Conservation (phyloP, 1,284 basidiomycete species). For the Omphalotus olearius region DNA sequence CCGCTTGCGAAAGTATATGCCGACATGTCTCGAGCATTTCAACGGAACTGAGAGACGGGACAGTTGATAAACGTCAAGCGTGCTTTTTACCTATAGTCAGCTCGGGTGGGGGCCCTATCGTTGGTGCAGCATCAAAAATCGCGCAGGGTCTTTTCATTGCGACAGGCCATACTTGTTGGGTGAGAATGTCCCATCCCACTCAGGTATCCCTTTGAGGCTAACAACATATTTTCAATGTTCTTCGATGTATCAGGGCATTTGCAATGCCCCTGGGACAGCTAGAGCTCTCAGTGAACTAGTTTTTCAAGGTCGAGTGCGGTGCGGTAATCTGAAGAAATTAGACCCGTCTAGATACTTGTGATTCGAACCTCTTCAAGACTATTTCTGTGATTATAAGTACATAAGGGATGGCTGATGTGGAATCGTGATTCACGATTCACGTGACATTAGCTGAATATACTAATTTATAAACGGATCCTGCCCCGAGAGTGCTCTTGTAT, state of each 20-base stretch:
- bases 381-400: background rate
- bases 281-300: slow-evolving; percentile 55
- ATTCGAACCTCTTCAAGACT: slow-evolving; percentile 1
- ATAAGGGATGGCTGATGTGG: too few species aligned
- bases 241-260: slow-evolving; percentile 49
- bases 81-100: slow-evolving; percentile 62
- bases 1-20: slow-evolving; percentile 50
- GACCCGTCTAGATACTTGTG: slow-evolving; percentile 38
- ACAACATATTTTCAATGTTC: slow-evolving; percentile 2
- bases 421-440: too few species aligned
- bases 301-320: slow-evolving; percentile 50
- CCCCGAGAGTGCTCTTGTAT: too few species aligned
- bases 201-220: background rate
- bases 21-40: slow-evolving; percentile 58
- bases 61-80: slow-evolving; percentile 54
- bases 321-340: slow-evolving; percentile 45
- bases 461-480: too few species aligned
- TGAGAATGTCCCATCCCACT: slow-evolving; percentile 23
- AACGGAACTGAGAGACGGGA: slow-evolving; percentile 44
- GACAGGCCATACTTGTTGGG: slow-evolving; percentile 70
- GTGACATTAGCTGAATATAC: too few species aligned
- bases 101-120: slow-evolving; percentile 51
- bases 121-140: slow-evolving; percentile 47
- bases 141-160: slow-evolving; percentile 56
- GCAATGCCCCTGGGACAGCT: slow-evolving; percentile 68